These are phyloP conservation scores for Tetrahymena elliotti DNA, from an alignment of 73 alveolate species.

Conservation along the genomic window DNA sequence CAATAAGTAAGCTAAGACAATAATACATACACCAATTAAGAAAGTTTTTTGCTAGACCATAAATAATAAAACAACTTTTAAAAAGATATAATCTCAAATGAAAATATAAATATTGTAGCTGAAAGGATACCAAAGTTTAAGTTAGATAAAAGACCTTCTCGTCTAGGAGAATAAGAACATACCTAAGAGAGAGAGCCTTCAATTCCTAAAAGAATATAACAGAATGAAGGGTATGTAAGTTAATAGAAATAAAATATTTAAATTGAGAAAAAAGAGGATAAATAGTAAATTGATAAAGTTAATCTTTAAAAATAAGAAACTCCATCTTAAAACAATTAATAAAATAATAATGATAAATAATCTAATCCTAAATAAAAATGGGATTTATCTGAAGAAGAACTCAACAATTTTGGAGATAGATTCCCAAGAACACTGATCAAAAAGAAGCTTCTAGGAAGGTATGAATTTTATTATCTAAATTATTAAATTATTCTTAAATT, in stretches of 20 bases:
- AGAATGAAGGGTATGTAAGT: neutral
- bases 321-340: neutral
- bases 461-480: neutral
- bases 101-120: neutral
- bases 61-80: neutral
- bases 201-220: neutral
- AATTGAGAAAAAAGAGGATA: neutral
- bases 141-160: neutral
- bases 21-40: neutral
- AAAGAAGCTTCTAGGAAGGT: constrained; percentile 28
- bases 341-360: neutral
- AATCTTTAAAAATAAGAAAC: neutral
- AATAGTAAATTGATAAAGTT: neutral
- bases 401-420: constrained; percentile 29
- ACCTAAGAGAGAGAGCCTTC: neutral
- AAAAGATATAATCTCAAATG: neutral
- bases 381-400: constrained; percentile 39
- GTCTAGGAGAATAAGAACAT: neutral
- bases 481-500: neutral
- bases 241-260: neutral
- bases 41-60: neutral
- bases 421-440: constrained; percentile 20
- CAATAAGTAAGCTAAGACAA: neutral
- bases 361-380: constrained; percentile 14
- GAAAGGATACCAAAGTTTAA: neutral